Base-by-base conservation (phyloP, 78 protist species). In the Monocercomonoides exilis region DNA sequence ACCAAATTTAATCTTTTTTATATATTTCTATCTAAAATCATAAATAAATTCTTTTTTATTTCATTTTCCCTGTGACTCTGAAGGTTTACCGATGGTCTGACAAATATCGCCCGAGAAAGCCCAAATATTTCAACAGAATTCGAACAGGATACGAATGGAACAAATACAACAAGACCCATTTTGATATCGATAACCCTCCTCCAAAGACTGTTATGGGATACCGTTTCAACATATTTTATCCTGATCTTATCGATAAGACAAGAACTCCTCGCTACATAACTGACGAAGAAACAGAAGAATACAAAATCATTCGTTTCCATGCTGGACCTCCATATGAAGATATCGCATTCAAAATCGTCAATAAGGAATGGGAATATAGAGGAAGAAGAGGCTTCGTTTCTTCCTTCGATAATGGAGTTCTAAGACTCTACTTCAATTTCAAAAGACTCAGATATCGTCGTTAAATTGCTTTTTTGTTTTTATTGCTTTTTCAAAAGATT, bases 311-410 rank as follows among this genome's bases (percentile, higher is more conserved):
- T 1, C 82, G 91, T 77, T 95, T 97, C 93, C 33, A 5, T 80
- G 97, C 98, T 0, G 99, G 99, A 0, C 97, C 99, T 36, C 99
- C 99, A 3, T 98, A 98, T 90, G 98, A 95, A 90, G 94, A 98
- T 87, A 84, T 98, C 64, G 99, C 98, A 33, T 98, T 96, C 89
- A 87, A 89, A 34, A 85, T 97, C 63, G 97, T 95, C 79, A 91
- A 94, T 80, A 87, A 42, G 44, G 63, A 77, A 3, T 87, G 92
- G 92, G 92, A 89, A 46, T 0, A 0, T 2, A 2, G 35, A 2
- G 86, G 54, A 54, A 77, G 84, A 42, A 79, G 90, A 33, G 93
- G 90, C 35, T 91, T 86, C 82, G 63, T 87, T 77, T 92, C 95
- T 91, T 90, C 82, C 36, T 96, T 94, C 82, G 98, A 95, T 11